Evolutionary conservation across 345 rosid species (phyloP).

Genomic region (Clarkia xantiana): DNA sequence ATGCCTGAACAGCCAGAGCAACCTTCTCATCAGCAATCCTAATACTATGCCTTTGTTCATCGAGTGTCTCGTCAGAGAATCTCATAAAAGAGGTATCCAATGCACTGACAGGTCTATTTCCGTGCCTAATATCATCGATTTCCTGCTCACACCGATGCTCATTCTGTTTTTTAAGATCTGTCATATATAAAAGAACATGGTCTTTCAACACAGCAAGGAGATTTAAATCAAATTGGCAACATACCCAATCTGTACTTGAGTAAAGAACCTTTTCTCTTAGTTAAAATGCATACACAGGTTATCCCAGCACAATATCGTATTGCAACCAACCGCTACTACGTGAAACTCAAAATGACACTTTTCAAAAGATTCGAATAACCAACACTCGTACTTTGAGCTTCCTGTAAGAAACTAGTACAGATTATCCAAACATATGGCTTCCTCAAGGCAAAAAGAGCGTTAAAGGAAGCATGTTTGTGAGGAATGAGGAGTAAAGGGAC

Average conservation of each 20-base stretch:
- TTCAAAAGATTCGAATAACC: too few relatives aligned
- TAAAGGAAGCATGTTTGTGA: background rate
- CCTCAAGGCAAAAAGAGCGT: too few relatives aligned
- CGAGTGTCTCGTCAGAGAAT: conserved; percentile 83
- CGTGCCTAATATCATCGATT: conserved; percentile 63
- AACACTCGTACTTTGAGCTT: too few relatives aligned
- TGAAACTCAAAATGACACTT: too few relatives aligned
- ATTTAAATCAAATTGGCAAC: too few relatives aligned
- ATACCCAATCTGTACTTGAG: too few relatives aligned
- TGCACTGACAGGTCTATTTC: conserved; percentile 42
- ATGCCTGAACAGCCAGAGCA: conserved; percentile 74
- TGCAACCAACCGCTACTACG: too few relatives aligned
- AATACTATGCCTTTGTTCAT: conserved; percentile 87
- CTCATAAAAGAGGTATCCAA: conserved; percentile 35
- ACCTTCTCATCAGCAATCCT: conserved; percentile 96
- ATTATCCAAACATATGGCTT: too few relatives aligned
- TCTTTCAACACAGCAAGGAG: background rate
- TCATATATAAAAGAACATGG: background rate
- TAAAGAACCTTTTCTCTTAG: too few relatives aligned
- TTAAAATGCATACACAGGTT: too few relatives aligned
- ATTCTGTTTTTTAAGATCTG: conserved; percentile 71
- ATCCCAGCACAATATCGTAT: too few relatives aligned
- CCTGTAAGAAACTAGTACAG: too few relatives aligned
- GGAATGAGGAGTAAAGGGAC: background rate
- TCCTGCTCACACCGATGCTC: conserved; percentile 81